Conservation (phyloP, 495 filamentous ascomycete genomes). For the Tuber microsphaerosporum region DNA sequence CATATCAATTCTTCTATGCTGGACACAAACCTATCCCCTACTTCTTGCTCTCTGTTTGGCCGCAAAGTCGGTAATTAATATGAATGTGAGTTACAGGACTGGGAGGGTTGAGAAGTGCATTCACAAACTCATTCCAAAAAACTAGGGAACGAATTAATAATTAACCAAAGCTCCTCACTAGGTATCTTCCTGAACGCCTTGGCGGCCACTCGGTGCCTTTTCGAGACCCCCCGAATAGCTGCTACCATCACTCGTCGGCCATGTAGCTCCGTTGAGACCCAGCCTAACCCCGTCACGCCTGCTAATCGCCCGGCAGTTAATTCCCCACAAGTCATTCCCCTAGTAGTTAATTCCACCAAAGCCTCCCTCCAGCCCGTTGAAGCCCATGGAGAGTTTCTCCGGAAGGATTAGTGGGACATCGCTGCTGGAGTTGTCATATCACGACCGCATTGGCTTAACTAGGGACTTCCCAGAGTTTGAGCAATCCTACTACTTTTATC, state of each 20-base stretch:
- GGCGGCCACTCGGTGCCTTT: background rate
- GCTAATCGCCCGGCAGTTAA: background rate
- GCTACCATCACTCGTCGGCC: background rate
- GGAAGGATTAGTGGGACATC: conserved; percentile 44
- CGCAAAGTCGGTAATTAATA: no score
- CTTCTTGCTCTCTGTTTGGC: background rate
- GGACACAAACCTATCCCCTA: background rate
- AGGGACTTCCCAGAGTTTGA: conserved; percentile 79
- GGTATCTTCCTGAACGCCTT: background rate
- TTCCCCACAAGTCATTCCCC: background rate
- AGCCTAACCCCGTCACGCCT: background rate
- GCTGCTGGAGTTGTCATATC: conserved; percentile 77
- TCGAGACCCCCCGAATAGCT: background rate
- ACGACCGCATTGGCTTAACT: conserved; percentile 78
- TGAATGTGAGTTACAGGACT: background rate
- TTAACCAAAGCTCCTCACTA: background rate
- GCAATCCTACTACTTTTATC: conserved; percentile 88
- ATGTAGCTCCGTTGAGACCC: background rate
- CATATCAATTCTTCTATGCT: background rate
- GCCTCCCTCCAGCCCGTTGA: background rate
- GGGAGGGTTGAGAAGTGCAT: background rate
- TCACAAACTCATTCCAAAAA: background rate
- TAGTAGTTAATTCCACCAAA: background rate
- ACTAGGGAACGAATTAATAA: background rate
- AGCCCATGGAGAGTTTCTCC: background rate